phyloP scores from a whole-genome alignment of 805 yeast species.

The Lipomyces oligophaga region DNA sequence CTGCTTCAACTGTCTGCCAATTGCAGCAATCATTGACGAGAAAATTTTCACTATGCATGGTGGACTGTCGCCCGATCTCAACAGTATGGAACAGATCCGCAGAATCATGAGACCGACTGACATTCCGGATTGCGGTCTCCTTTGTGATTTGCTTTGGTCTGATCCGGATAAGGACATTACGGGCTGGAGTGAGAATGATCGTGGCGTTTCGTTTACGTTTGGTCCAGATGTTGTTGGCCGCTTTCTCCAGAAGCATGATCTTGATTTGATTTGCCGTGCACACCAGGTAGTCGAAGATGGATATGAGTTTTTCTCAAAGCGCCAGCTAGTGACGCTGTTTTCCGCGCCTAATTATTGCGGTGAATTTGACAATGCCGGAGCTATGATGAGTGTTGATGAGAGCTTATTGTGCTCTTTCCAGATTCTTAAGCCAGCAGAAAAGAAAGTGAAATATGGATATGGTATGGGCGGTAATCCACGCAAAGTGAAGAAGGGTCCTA shows the following conservation, averaged over 20 bases:
- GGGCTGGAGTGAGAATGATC: conserved; percentile 98
- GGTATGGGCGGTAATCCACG: conserved; percentile 34
- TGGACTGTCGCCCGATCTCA: conserved; percentile 94
- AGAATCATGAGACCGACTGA: conserved; percentile 99
- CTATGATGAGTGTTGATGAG: conserved; percentile 99
- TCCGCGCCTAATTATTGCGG: conserved; percentile 96
- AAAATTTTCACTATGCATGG: conserved; percentile 99
- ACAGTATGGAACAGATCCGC: conserved; percentile 97
- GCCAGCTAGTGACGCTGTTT: conserved; percentile 92
- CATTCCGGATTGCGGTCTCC: conserved; percentile 94
- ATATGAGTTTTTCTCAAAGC: conserved; percentile 91
- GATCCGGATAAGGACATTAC: conserved; percentile 98
- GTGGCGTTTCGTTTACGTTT: conserved; percentile 98
- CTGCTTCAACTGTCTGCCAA: conserved; percentile 96
- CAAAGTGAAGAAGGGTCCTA: conserved; percentile 23
- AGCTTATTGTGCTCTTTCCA: conserved; percentile 85
- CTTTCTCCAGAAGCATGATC: conserved; percentile 92
- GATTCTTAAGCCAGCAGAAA: conserved; percentile 96
- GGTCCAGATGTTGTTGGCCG: conserved; percentile 99
- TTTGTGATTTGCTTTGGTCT: conserved; percentile 96
- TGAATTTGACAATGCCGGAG: conserved; percentile 98
- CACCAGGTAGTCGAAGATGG: conserved; percentile 99
- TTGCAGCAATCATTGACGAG: conserved; percentile 97
- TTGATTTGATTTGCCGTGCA: conserved; percentile 97
- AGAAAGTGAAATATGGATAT: conserved; percentile 66